These are phyloP conservation scores for Apiospora hydei DNA, from an alignment of 2,329 filamentous ascomycete species.

Conservation along the genomic window DNA sequence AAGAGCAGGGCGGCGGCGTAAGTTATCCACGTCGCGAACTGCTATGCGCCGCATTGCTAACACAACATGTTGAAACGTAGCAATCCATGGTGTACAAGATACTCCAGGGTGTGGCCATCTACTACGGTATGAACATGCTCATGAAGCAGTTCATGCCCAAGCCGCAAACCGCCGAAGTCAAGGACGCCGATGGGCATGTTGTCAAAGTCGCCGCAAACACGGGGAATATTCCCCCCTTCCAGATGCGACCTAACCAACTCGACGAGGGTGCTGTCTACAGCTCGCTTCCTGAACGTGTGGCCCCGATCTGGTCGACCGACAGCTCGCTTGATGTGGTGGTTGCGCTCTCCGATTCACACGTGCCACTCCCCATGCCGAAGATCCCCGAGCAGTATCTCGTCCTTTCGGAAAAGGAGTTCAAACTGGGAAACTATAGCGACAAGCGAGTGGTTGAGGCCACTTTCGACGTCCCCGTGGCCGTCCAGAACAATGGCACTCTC, in stretches of 20 bases:
- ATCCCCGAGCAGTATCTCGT: conserved; percentile 74
- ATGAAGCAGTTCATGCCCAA: conserved; percentile 62
- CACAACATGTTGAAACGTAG: conserved; percentile 30
- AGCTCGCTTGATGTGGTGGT: conserved; percentile 82
- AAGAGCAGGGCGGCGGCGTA: conserved; percentile 43
- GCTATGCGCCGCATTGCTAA: conserved; percentile 22
- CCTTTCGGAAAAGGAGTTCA: conserved; percentile 81
- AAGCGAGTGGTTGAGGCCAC: conserved; percentile 77
- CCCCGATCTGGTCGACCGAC: conserved; percentile 87
- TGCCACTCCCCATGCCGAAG: conserved; percentile 71
- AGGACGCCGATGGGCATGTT: conserved; percentile 59
- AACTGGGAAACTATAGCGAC: conserved; percentile 80
- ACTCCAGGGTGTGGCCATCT: conserved; percentile 60
- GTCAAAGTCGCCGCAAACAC: conserved; percentile 62
- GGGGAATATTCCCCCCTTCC: conserved; percentile 70
- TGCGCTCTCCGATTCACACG: conserved; percentile 80
- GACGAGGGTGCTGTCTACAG: conserved; percentile 70
- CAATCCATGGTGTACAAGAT: conserved; percentile 55
- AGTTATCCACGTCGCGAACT: background rate
- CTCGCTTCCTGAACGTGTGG: conserved; percentile 72
- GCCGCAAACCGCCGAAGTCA: conserved; percentile 54
- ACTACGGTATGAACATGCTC: conserved; percentile 65
- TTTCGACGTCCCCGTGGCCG: conserved; percentile 77
- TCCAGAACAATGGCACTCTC: conserved; percentile 91
- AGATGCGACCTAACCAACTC: conserved; percentile 66